Evolutionary conservation across 495 filamentous ascomycete genomes (phyloP).

Genomic region (Xylaria flabelliformis): DNA sequence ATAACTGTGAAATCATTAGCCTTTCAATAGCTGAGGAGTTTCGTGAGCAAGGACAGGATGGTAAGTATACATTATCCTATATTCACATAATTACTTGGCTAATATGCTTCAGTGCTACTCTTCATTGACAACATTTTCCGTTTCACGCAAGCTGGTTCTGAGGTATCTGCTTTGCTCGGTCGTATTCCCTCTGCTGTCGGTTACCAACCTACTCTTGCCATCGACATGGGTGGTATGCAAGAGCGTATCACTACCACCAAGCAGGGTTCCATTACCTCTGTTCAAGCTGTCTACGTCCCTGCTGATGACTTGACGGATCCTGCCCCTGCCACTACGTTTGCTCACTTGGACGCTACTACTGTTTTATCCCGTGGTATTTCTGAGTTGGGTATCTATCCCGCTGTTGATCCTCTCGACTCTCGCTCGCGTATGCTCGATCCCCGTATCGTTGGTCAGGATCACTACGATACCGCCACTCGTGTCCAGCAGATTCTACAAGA

Average conservation of each 20-base stretch:
- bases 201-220: conserved; percentile 99
- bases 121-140: conserved; percentile 99
- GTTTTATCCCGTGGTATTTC: conserved; percentile 99
- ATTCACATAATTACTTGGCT: conserved; percentile 11
- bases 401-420: conserved; percentile 98
- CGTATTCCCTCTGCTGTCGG: conserved; percentile 99
- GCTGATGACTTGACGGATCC: conserved; percentile 99
- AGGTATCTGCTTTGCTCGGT: conserved; percentile 98
- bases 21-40: conserved; percentile 79
- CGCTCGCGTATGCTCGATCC: conserved; percentile 99
- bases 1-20: neutral
- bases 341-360: conserved; percentile 99
- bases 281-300: conserved; percentile 99
- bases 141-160: conserved; percentile 99
- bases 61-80: conserved; percentile 41
- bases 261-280: conserved; percentile 99
- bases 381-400: conserved; percentile 99
- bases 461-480: conserved; percentile 91
- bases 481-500: conserved; percentile 99
- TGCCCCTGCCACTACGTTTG: conserved; percentile 98
- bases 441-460: conserved; percentile 95
- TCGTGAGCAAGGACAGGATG: conserved; percentile 92
- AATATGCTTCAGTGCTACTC: conserved; percentile 72
- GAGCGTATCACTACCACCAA: conserved; percentile 99
- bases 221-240: conserved; percentile 99